Evolutionary conservation across 352 stramenopile genomes (phyloP), one percentile per base, ranked within the genome.

Genomic region (Elongisporangium undulatum): DNA sequence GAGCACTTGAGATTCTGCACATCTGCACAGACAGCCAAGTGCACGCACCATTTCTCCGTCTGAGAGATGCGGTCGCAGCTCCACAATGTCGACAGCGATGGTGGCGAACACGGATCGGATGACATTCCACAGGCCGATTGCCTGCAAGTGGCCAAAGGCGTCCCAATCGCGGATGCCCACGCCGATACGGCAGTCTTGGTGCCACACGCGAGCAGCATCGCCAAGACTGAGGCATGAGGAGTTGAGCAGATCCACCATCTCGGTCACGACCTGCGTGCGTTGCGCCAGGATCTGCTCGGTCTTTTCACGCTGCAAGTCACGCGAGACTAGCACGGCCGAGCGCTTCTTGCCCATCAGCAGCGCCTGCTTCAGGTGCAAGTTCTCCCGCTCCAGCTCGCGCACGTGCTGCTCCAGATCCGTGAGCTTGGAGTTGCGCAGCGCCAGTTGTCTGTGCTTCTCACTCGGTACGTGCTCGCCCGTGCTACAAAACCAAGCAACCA

Each of bases 181-280:
- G 51, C 82, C 77, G 20, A 92, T 81, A 22, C 81, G 80, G 55
- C 82, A 92, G 62, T 92, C 64, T 39, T 85, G 64, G 59, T 92
- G 82, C 82, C 82, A 92, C 53, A 92, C 81, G 20, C 78, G 77
- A 12, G 79, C 73, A 9, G 79, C 78, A 51, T 90, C 81, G 24
- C 72, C 74, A 4, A 92, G 67, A 68, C 79, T 89, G 51, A 92
- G 55, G 58, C 83, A 85, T 23, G 79, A 60, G 13, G 77, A 75
- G 61, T 92, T 92, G 4, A 92, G 69, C 53, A 83, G 78, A 57
- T 89, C 79, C 24, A 92, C 82, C 82, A 92, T 92, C 62, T 90
- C 81, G 17, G 82, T 86, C 55, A 92, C 82, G 17, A 92, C 69
- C 29, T 82, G 84, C n/a, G 77, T 92, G 48, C 82, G 78, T 53